A percentile compares a stretch with the other conserved stretches of the same genome.
Evolutionary conservation across 768 basidiomycete species (phyloP).

Genomic region (Lactifluus subvellereus): DNA sequence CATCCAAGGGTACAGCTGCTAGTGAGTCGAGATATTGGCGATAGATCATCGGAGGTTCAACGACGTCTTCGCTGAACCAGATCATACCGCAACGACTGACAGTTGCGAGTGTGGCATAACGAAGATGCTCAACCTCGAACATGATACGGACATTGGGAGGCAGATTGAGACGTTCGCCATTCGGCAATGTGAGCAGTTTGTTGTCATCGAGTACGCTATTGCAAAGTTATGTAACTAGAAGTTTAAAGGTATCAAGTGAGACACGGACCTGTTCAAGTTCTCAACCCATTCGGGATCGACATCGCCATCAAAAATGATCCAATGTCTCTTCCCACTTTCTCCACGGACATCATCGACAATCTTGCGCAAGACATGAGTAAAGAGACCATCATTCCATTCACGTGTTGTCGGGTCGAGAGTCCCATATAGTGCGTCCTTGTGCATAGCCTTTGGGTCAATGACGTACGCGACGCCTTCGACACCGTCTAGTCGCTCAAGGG

Average conservation of each 20-base stretch:
- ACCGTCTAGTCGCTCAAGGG: constrained; percentile 87
- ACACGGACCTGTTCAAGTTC: constrained; percentile 87
- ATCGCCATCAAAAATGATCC: constrained; percentile 99
- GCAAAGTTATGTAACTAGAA: constrained; percentile 4
- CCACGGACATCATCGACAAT: constrained; percentile 99
- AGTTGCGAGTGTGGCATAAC: constrained; percentile 94
- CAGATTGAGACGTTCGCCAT: constrained; percentile 95
- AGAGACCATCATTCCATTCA: constrained; percentile 98
- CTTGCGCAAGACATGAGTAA: constrained; percentile 95
- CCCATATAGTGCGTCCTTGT: constrained; percentile 96
- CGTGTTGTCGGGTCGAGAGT: constrained; percentile 95
- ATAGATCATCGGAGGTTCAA: constrained; percentile 89
- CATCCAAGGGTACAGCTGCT: constrained; percentile 69
- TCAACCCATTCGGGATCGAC: constrained; percentile 99
- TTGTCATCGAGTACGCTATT: constrained; percentile 96
- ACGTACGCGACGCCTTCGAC: constrained; percentile 91
- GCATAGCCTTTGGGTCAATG: constrained; percentile 98
- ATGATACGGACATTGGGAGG: constrained; percentile 97
- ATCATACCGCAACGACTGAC: constrained; percentile 99
- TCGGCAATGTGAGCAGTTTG: constrained; percentile 93
- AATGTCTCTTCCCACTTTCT: constrained; percentile 92
- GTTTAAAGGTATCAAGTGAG: not conserved
- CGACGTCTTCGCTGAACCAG: constrained; percentile 98
- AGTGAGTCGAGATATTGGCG: constrained; percentile 80
- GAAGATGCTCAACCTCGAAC: constrained; percentile 98